These are phyloP conservation scores for Ophiostoma sp. DNA, from an alignment of 2,329 filamentous ascomycete species.

Conservation along the genomic window DNA sequence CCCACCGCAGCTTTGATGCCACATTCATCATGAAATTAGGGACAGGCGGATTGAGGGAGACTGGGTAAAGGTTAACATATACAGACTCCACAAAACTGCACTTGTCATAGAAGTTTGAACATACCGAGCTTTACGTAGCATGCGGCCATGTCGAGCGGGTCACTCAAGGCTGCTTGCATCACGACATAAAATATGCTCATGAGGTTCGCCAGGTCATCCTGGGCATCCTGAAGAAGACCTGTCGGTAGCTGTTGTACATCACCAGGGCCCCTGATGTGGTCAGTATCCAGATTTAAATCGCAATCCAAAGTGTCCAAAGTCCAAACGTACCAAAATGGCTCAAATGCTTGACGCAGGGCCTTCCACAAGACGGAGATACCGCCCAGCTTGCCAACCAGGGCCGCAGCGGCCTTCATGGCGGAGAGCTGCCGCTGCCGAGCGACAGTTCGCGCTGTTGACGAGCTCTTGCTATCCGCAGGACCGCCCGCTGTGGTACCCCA, in stretches of 20 bases:
- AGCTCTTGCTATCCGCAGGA: constrained; percentile 40
- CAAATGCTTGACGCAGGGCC: constrained; percentile 51
- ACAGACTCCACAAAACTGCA: too few relatives aligned
- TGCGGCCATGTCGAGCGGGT: constrained; percentile 49
- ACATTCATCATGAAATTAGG: constrained; percentile 71
- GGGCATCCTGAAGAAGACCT: constrained; percentile 50
- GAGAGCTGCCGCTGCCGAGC: constrained; percentile 59
- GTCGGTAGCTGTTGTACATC: constrained; percentile 44
- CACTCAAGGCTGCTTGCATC: constrained; percentile 58
- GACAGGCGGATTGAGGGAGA: constrained; percentile 64
- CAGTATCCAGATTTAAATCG: neutral
- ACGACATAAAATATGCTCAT: constrained; percentile 37
- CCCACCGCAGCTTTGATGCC: constrained; percentile 70
- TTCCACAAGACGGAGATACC: constrained; percentile 55
- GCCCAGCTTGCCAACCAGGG: constrained; percentile 52
- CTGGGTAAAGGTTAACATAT: constrained; percentile 39
- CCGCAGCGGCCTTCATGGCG: constrained; percentile 57
- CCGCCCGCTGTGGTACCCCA: constrained; percentile 67
- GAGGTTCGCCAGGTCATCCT: constrained; percentile 44
- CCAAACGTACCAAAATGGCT: constrained; percentile 50
- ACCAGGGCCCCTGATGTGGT: constrained; percentile 44
- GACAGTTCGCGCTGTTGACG: constrained; percentile 48
- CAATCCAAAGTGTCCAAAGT: neutral
- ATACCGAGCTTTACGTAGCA: constrained; percentile 54
- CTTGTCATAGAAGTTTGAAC: constrained; percentile 33